Base-by-base conservation (phyloP, 345 rosid genomes). In the Carallia brachiata region DNA sequence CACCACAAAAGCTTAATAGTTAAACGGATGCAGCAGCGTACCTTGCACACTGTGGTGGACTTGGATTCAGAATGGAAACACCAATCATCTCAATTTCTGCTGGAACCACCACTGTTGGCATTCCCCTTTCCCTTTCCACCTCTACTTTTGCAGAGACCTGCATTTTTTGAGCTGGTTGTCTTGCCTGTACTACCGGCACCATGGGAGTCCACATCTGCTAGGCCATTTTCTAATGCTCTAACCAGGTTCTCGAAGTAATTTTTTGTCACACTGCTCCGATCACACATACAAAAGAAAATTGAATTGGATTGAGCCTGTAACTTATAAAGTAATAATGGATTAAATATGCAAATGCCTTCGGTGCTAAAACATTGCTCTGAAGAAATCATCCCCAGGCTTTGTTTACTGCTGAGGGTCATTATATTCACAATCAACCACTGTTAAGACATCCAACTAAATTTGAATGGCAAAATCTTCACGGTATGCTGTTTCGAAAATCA, bases 161-260 rank as follows among this genome's bases (percentile, higher is more conserved):
- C 65, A 75, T 71, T 80, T 54, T 87, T 90, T 47, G 96, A 85
- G 83, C 77, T 82, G n/a, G 62, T 48, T 6, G 87, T 66, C 77
- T 72, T 78, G 50, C 17, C 50, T 44, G 50, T 44, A 81, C 94
- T 86, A 77, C 97, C 77, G 68, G 83, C 85, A 30, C 83, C 90
- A 15, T 69, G 88, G 9, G 90, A 81, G 77, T 96, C 88, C 66
- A 96, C 96, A 80, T 92, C 99, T 72, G 83, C 83, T 23, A 96
- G 90, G 39, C 98, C 98, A 47, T 88, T 96, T 85, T 96, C 98
- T 34, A 96, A 82, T 9, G 97, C 97, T 78, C 88, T 86, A 68
- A 96, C 99, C 68, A 96, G 77, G 84, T 96, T 92, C 88, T 96
- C 99, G 13, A 96, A 96, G 80, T 90, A 96, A 76, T 84, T 96